Evolutionary conservation across 2,329 filamentous ascomycete genomes (phyloP), one percentile per base, ranked within the genome.

Genomic region (Sphaerulina musiva): DNA sequence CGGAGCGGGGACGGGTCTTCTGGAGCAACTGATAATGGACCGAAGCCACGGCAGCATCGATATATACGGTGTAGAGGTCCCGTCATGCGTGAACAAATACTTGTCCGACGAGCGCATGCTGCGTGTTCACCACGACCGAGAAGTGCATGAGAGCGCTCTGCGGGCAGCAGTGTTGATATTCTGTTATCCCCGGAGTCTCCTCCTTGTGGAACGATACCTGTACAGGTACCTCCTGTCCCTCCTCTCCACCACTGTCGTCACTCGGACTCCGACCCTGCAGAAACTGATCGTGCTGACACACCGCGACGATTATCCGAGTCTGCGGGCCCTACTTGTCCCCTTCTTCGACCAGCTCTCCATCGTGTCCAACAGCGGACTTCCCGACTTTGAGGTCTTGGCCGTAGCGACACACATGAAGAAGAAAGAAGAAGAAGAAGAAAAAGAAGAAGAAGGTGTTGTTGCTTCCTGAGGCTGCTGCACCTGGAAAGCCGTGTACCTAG

Each of bases 171-270:
- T 68, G n/a, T 75, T 78, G 73, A 65, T 80, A 55, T 80, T 81
- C 65, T 74, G 80, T 26, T 81, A 80, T 59, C 78, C 78, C 1
- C 72, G 77, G 32, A 68, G 75, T n/a, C 70, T 75, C 3, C 70
- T 64, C 3, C 63, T 81, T 9, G 58, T 80, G 10, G 58, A 57
- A 2, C 69, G 68, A 52, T 80, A 81, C 56, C 42, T 80, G 29
- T 20, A 20, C 20, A 2, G 2, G 20, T 20, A 20, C 3, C 20
- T 20, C 3, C 20, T 20, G 20, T 2, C 20, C 20, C 20, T 20
- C 14, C 26, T 26, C 4, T 26, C 14, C 14, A 60, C 71, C 3
- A 49, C 55, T n/a, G 66, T 66, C 59, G 65, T 66, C 0, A 44
- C 59, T 10, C 64, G 60, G 8, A 56, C 48, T 1, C 64, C 60